A percentile compares a stretch with the other conserved stretches of the same genome.
Evolutionary conservation across 73 alveolate species (phyloP).

Genomic region (Symbiodinium pilosum): DNA sequence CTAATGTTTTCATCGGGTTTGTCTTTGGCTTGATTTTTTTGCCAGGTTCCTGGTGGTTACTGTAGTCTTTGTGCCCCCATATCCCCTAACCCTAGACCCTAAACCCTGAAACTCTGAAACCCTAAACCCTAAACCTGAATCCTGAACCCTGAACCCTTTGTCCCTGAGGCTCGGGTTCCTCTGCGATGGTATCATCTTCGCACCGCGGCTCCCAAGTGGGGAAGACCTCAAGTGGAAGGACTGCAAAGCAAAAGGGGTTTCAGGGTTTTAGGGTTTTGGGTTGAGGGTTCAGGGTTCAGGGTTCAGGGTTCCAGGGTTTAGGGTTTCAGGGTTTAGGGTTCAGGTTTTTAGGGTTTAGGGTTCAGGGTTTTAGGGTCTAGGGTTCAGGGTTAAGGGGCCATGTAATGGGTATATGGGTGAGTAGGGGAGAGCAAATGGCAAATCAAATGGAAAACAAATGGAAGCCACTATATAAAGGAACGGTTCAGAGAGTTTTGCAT

Average conservation of each 20-base stretch:
- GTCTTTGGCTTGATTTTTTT: no score
- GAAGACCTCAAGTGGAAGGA: conserved; percentile 1
- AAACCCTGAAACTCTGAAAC: neutral
- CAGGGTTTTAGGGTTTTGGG: neutral
- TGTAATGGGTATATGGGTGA: no score
- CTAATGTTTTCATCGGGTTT: no score
- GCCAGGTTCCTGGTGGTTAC: no score
- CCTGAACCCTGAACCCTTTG: neutral
- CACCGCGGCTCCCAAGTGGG: neutral
- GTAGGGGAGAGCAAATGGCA: no score
- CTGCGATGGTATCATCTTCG: neutral
- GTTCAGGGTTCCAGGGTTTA: neutral
- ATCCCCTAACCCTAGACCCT: neutral
- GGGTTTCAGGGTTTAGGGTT: neutral
- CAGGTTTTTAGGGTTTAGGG: neutral
- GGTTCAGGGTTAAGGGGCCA: no score
- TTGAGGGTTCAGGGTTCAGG: neutral
- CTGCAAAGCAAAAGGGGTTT: neutral
- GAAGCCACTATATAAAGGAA: no score
- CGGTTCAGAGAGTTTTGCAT: no score
- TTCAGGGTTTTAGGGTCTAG: no score
- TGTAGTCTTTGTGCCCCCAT: no score
- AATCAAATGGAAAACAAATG: no score
- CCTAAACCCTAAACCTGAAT: neutral
- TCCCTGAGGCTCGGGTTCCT: neutral